Evolutionary conservation across 2,329 filamentous ascomycete species (phyloP).

Genomic region (Bipolaris zeicola): DNA sequence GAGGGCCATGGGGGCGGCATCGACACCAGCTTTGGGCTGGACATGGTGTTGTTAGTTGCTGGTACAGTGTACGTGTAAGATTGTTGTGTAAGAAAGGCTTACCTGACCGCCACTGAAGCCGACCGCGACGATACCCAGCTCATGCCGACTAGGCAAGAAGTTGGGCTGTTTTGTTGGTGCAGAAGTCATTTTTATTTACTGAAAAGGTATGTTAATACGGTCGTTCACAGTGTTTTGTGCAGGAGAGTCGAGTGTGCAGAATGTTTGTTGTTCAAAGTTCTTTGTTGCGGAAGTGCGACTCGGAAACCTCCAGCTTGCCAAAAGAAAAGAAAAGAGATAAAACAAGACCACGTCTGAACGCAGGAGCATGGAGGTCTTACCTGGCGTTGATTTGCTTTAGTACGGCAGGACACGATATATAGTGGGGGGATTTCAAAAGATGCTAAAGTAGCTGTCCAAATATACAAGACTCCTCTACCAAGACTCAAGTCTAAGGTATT

Average conservation of each 20-base stretch:
- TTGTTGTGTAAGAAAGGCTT: constrained; percentile 38
- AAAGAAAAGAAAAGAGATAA: neutral
- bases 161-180: constrained; percentile 67
- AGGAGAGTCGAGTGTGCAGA: neutral
- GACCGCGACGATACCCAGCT: constrained; percentile 91
- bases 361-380: neutral
- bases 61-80: neutral
- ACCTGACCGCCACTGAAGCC: constrained; percentile 97
- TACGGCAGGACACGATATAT: neutral
- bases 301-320: neutral
- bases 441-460: neutral
- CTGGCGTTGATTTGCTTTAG: neutral
- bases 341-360: neutral
- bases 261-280: constrained; percentile 5
- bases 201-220: constrained; percentile 1
- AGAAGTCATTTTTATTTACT: constrained; percentile 53
- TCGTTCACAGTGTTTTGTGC: neutral
- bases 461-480: neutral
- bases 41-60: constrained; percentile 2
- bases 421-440: neutral
- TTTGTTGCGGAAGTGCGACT: constrained; percentile 2
- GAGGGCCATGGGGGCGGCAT: constrained; percentile 85
- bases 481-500: neutral
- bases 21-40: constrained; percentile 88
- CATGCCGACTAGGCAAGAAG: constrained; percentile 78